Percentiles rank a stretch among this genome's conserved stretches.
phyloP scores from a whole-genome alignment of 2,329 filamentous ascomycete genomes.

The Diplodia corticola region DNA sequence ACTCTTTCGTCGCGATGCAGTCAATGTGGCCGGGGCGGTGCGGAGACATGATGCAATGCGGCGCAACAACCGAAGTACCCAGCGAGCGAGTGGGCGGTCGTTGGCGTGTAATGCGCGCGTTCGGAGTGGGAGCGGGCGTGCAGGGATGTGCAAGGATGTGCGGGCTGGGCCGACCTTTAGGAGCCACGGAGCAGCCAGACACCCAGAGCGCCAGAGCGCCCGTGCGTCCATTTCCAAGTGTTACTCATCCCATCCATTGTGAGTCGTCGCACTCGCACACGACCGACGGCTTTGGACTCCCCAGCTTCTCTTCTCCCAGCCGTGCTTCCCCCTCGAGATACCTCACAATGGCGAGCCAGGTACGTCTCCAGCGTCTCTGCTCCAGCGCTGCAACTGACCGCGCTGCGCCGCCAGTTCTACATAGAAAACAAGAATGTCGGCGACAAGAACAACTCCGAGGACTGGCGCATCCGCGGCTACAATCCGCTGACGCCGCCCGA shows the following conservation, averaged over 20 bases:
- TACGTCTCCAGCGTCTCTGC: neutral
- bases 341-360: slow-evolving; percentile 15
- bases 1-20: neutral
- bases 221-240: slow-evolving; percentile 12
- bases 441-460: slow-evolving; percentile 51
- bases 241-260: slow-evolving; percentile 5
- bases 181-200: too few relatives aligned
- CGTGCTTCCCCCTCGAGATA: neutral
- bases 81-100: neutral
- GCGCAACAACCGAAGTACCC: neutral
- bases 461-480: slow-evolving; percentile 70
- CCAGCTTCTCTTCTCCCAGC: neutral
- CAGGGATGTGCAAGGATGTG: neutral
- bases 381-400: neutral
- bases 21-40: too few relatives aligned
- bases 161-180: neutral
- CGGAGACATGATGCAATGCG: neutral
- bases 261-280: neutral
- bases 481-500: slow-evolving; percentile 92
- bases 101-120: neutral
- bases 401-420: slow-evolving; percentile 45
- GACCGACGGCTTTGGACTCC: neutral
- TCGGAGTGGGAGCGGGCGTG: neutral
- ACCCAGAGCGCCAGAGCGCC: slow-evolving; percentile 6
- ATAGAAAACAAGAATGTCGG: slow-evolving; percentile 52